Base-by-base conservation (phyloP, 306 rosid species). In the Macrotyloma uniflorum region DNA sequence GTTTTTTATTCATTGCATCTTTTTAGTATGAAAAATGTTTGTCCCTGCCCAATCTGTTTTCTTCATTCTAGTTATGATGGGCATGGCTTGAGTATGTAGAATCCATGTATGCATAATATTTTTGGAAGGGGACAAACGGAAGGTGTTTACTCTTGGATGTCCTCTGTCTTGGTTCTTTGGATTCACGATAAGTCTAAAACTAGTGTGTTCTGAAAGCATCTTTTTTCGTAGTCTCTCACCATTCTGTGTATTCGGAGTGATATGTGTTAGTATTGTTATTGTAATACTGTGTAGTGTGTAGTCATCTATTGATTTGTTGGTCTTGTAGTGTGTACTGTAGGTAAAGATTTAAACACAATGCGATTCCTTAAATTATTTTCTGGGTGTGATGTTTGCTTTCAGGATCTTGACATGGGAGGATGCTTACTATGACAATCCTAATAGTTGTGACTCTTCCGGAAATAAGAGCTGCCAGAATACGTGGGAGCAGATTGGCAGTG, bases 401-500 rank as follows among this genome's bases (percentile, higher is more conserved):
- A 96, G 99, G 97, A 86, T 93, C 72, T 76, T 96, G 86, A 96
- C 98, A 63, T 96, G 90, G 91, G 98, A 93, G 85, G 97, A 96
- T 47, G 98, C 89, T 75, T 96, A 91, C 89, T 96, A 84, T 84
- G 91, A 87, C 86, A 89, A 84, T 75, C 82, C 81, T 43, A 86
- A 82, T 72, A 81, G 80, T 70, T 70, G 84, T 69, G 82, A 87
- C 55, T 51, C 86, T 32, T 83, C 89, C 1, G 86, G 69, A 80
- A 85, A 67, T 74, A 70, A 80, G 69, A 67, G 80, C 85, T 74
- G 76, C 80, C 89, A 79, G 66, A 87, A 83, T 81, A 78, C 86
- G 58, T 45, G 75, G 74, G 91, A 87, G 33, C 88, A 54, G 80
- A 84, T 79, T 70, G 87, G 68, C 13, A 86, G 81, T 74, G 88